phyloP scores from a whole-genome alignment of 2,329 filamentous ascomycete genomes.

The Verticillium zaregamsianum region DNA sequence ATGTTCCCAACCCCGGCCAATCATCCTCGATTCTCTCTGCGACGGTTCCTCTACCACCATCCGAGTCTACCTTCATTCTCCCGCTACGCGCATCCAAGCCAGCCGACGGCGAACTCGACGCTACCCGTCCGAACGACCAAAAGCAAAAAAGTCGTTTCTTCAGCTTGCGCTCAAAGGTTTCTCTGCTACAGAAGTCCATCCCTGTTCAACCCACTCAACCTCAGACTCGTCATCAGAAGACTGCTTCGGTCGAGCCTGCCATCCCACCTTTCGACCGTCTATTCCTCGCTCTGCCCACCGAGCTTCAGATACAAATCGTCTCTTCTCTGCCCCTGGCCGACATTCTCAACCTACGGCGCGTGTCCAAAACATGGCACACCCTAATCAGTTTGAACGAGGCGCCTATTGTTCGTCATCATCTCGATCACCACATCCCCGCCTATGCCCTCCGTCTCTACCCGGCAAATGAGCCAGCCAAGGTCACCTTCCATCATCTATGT shows the following conservation, averaged over 20 bases:
- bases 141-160: constrained; percentile 39
- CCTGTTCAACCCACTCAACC: not conserved
- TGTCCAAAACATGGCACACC: constrained; percentile 55
- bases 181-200: constrained; percentile 14
- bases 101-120: constrained; percentile 21
- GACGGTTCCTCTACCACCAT: constrained; percentile 9
- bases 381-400: constrained; percentile 57
- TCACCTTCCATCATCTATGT: constrained; percentile 59
- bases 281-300: constrained; percentile 55
- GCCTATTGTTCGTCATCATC: constrained; percentile 57
- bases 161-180: constrained; percentile 33
- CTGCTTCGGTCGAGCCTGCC: not conserved
- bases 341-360: constrained; percentile 53
- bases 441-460: constrained; percentile 60
- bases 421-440: constrained; percentile 54
- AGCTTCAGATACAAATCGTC: constrained; percentile 61
- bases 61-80: constrained; percentile 42
- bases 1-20: not conserved
- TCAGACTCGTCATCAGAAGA: not conserved
- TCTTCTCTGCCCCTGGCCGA: constrained; percentile 56
- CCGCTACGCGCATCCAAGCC: constrained; percentile 39
- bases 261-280: constrained; percentile 45
- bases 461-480: constrained; percentile 36
- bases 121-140: constrained; percentile 22
- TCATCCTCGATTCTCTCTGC: not conserved